A percentile compares a stretch with the other conserved stretches of the same genome.
phyloP scores from a whole-genome alignment of 202 grass and related monocot species.

The Setaria italica region DNA sequence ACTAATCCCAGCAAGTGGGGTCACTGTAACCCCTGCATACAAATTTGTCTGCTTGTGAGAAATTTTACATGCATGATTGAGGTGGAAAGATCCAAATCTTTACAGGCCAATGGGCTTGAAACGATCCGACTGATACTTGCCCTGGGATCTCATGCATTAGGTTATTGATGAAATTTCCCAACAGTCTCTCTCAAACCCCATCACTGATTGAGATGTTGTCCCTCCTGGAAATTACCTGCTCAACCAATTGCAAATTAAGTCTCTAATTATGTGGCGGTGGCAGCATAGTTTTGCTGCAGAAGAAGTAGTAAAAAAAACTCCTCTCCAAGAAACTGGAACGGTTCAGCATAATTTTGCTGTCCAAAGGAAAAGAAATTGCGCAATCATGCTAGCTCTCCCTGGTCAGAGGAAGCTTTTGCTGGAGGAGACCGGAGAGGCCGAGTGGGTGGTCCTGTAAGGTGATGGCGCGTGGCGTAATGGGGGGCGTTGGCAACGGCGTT shows the following conservation, averaged over 20 bases:
- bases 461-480: constrained; percentile 40
- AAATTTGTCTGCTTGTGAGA: constrained; percentile 29
- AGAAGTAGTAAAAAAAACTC: neutral
- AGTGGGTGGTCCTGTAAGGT: constrained; percentile 7
- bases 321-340: neutral
- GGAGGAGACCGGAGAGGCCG: neutral
- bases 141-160: constrained; percentile 27
- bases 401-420: constrained; percentile 44
- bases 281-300: constrained; percentile 30
- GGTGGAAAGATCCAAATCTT: constrained; percentile 29
- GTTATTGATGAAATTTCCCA: neutral
- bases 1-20: constrained; percentile 30
- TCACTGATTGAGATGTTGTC: constrained; percentile 51
- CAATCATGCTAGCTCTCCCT: neutral
- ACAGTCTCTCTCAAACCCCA: constrained; percentile 45
- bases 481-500: constrained; percentile 27
- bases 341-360: constrained; percentile 12
- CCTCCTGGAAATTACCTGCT: constrained; percentile 40
- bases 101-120: constrained; percentile 17
- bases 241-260: constrained; percentile 23
- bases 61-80: constrained; percentile 38
- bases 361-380: constrained; percentile 5
- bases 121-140: constrained; percentile 46
- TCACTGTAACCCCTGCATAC: neutral
- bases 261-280: constrained; percentile 7